These are phyloP conservation scores for Trichoderma harzianum DNA, from an alignment of 2,329 filamentous ascomycete species.

Conservation along the genomic window DNA sequence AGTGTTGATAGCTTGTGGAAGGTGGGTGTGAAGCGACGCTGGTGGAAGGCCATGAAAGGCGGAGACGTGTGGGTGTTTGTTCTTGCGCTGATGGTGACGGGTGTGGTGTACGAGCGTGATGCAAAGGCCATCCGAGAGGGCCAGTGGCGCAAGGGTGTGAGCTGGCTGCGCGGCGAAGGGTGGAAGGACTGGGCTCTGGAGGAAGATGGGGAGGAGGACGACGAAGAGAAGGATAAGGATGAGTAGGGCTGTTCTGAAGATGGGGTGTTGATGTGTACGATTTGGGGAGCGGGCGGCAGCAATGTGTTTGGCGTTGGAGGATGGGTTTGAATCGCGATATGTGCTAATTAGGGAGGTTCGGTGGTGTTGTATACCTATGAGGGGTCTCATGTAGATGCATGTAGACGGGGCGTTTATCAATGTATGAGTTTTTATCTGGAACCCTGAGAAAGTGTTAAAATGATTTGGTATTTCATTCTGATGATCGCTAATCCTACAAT, in stretches of 20 bases:
- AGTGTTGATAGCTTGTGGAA: constrained; percentile 86
- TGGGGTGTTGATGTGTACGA: not conserved
- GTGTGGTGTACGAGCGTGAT: constrained; percentile 71
- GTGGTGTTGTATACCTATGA: not conserved
- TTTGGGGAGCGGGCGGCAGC: not conserved
- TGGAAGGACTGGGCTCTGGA: constrained; percentile 64
- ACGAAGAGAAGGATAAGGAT: constrained; percentile 31
- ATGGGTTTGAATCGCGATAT: not conserved
- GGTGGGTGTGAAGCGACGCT: constrained; percentile 83
- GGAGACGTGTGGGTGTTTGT: constrained; percentile 86
- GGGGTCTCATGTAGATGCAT: not conserved
- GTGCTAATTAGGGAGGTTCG: not conserved
- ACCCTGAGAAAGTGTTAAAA: not conserved
- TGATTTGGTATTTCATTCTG: not conserved
- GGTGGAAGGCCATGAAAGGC: constrained; percentile 79
- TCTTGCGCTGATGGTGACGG: constrained; percentile 71
- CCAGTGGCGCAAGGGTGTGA: constrained; percentile 67
- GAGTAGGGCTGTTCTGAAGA: not conserved
- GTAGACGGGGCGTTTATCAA: constrained; percentile 2
- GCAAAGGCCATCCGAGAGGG: constrained; percentile 65
- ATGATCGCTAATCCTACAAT: not conserved
- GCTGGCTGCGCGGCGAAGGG: constrained; percentile 71
- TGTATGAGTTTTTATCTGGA: not conserved
- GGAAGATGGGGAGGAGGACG: constrained; percentile 47
- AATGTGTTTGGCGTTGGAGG: not conserved